phyloP scores from a whole-genome alignment of 2,329 filamentous ascomycete species.

The Cladosporium sp. region DNA sequence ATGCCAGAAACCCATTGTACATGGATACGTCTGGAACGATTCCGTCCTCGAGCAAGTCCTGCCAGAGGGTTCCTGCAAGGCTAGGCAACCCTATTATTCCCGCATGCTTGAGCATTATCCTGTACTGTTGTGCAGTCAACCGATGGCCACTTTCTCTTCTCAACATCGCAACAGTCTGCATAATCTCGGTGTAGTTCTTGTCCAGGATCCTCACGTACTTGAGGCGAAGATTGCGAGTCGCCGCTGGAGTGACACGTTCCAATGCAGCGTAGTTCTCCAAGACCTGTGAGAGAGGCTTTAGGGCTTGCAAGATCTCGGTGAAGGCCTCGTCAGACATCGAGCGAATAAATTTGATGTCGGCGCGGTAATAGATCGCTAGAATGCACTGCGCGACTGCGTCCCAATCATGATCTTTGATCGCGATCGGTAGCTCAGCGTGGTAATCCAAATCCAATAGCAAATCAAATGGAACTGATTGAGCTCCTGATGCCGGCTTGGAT shows the following conservation, averaged over 20 bases:
- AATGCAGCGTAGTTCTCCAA: constrained; percentile 42
- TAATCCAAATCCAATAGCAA: constrained; percentile 21
- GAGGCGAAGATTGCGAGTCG: constrained; percentile 39
- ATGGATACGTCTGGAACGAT: constrained; percentile 43
- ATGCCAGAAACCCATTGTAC: constrained; percentile 51
- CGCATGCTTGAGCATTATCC: constrained; percentile 47
- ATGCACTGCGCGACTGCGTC: constrained; percentile 25
- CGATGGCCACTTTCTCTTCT: constrained; percentile 32
- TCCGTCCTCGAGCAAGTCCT: constrained; percentile 33
- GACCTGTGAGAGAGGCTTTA: constrained; percentile 49
- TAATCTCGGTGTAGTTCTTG: constrained; percentile 33
- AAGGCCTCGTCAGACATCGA: constrained; percentile 52
- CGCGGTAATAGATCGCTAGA: constrained; percentile 16
- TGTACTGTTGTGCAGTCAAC: constrained; percentile 45
- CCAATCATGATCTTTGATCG: constrained; percentile 17
- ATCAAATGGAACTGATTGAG: not conserved
- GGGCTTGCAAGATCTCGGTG: constrained; percentile 55
- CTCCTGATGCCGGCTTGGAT: too few relatives aligned
- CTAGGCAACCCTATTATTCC: constrained; percentile 40
- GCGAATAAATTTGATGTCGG: constrained; percentile 25
- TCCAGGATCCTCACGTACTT: constrained; percentile 34
- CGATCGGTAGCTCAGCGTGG: constrained; percentile 16
- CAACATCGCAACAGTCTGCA: constrained; percentile 34
- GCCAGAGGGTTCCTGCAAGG: constrained; percentile 44
- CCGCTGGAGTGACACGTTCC: constrained; percentile 44